Evolutionary conservation across 192 early-diverging fungal species (phyloP), one percentile per base, ranked within the genome.

Genomic region (Backusella liffmaniae): DNA sequence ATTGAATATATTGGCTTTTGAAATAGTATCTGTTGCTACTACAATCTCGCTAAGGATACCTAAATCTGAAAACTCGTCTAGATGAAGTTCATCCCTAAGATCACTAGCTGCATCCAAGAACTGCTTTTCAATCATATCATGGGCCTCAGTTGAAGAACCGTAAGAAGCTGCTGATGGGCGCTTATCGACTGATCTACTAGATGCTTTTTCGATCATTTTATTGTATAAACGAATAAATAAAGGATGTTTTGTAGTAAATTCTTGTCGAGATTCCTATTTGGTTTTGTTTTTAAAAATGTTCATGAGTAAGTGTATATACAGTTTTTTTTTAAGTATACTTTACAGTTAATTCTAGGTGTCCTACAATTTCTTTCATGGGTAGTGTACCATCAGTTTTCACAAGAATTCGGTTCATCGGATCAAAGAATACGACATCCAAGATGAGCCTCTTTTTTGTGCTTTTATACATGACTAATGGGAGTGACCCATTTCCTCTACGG

Each of bases 331-430:
- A 73, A 21, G 4, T 59, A 8, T 46, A 34, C 62, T 53, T 77
- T 75, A 80, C 78, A 13, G 77, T 49, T 49, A 73, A 44, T 51
- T 73, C 21, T 29, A 73, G 42, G 16, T 83, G 62, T 1, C 41
- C 51, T n/a, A 68, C 49, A 26, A 84, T 79, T 69, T 84, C 81
- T 36, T 67, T 76, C 32, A 75, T 75, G 4, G 84, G 84, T 13
- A 85, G 49, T 35, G 71, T 62, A 41, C 84, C 84, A 75, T 80
- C 81, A 46, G 72, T 73, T 65, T 75, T 75, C 0, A 85, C 84
- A 1, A 85, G 70, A 16, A 85, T 76, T 53, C 67, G 65, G 18
- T 79, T 81, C 18, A 73, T 18, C 8, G 49, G 34, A 74, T 85
- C 77, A 69, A 79, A 83, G n/a, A 80, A 70, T 0, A 80, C 81